Conservation (phyloP, 2,329 filamentous ascomycete genomes). For the Drechslerella coelobrocha region DNA sequence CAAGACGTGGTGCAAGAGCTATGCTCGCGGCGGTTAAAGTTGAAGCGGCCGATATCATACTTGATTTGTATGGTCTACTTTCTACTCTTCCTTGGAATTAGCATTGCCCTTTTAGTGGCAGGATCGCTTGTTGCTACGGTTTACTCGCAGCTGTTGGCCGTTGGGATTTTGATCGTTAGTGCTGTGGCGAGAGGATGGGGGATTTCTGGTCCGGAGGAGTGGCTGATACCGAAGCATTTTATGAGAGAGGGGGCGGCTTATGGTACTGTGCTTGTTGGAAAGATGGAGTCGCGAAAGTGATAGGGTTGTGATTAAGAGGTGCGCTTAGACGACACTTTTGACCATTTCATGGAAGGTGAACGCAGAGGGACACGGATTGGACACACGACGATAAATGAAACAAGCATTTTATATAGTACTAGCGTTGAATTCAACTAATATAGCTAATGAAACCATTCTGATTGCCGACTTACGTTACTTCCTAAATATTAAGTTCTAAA, state of each 20-base stretch:
- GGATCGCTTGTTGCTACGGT: slow-evolving; percentile 29
- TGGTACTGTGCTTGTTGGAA: slow-evolving; percentile 21
- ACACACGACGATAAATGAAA: too few species aligned
- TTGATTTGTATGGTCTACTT: slow-evolving; percentile 23
- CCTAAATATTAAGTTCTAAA: too few species aligned
- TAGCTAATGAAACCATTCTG: too few species aligned
- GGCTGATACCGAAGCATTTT: slow-evolving; percentile 25
- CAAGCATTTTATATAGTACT: too few species aligned
- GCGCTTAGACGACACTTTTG: too few species aligned
- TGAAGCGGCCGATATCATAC: slow-evolving; percentile 16
- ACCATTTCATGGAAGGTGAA: too few species aligned
- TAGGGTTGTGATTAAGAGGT: too few species aligned
- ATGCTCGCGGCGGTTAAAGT: slow-evolving; percentile 15
- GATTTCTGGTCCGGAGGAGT: slow-evolving; percentile 29
- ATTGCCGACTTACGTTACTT: too few species aligned
- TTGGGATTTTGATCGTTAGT: slow-evolving; percentile 25
- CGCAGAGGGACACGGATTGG: too few species aligned
- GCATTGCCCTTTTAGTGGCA: slow-evolving; percentile 25
- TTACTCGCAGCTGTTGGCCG: slow-evolving; percentile 30
- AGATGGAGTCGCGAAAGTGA: slow-evolving; percentile 17
- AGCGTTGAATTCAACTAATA: too few species aligned
- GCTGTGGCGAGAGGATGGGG: slow-evolving; percentile 34
- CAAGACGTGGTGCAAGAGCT: slow-evolving; percentile 10
- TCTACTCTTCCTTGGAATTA: slow-evolving; percentile 29
- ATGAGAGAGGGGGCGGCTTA: slow-evolving; percentile 23